Base-by-base conservation (phyloP, 495 filamentous ascomycete genomes). In the Aspergillus kassunensis region DNA sequence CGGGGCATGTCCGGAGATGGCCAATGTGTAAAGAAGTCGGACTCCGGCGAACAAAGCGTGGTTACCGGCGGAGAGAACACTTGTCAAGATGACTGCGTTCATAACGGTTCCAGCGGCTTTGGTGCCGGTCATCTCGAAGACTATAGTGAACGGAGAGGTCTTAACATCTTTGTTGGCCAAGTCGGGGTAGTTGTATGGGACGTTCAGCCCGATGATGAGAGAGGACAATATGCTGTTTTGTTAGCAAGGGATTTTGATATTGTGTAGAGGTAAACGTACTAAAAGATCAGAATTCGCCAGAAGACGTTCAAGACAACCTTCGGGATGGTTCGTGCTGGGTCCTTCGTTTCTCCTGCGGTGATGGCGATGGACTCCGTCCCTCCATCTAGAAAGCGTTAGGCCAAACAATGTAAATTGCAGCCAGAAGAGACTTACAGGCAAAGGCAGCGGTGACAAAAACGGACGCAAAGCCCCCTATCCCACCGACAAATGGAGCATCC, bases 341-440 rank as follows among this genome's bases (percentile, higher is more conserved):
- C 62, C 42, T 74, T 74, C 20, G 76, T 79, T 54, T 76, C 79
- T 7, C 78, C 78, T 2, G 79, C 79, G 1, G 79, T 80, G 39
- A 81, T 74, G 35, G 78, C 78, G 50, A 82, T 79, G 15, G 74
- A 77, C 56, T 82, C 79, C 15, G 78, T 80, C 24, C 79, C 79
- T 24, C 77, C 79, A 54, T 51, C 67, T 73, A 50, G n/a, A n/a
- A 20, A 48, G 16, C 13, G 35, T 30, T 4, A 3, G n/a, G 15
- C 12, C 21, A 18, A 9, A 37, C 4, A 12, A 34, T 18, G 27
- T 6, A 31, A 31, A n/a, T n/a, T n/a, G n/a, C n/a, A n/a, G n/a
- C n/a, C n/a, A 27, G 35, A 0, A 25, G 16, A 46, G 16, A 59
- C 71, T 7, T 65, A 76, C 72, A 77, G 36, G 75, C 70, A 51